Base-by-base conservation (phyloP, 257 asterid genomes). In the Perilla frutescens region DNA sequence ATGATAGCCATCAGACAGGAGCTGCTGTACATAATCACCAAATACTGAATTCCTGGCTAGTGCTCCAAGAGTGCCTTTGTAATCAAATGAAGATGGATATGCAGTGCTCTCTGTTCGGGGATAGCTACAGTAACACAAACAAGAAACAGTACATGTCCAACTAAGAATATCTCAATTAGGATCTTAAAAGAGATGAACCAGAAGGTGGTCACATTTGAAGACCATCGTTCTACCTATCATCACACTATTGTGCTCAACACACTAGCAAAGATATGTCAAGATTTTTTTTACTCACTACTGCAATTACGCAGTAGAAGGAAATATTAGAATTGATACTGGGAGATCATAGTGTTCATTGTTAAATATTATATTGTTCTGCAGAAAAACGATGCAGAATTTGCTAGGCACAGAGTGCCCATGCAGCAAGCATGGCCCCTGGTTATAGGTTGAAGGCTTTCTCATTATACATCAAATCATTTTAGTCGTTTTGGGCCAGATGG, bases 71-170 rank as follows among this genome's bases (percentile, higher is more conserved):
- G 96, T 80, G 80, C 96, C 96, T 77, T 79, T 88, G 76, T 87
- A 92, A 75, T 92, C 96, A 80, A 92, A 92, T 37, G 98, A 92
- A 77, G 92, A 80, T 76, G 98, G 96, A 82, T 90, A 92, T 61
- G 98, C 98, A 1, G 91, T 88, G 83, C 98, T 92, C 82, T 92
- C 98, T 43, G 98, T 92, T 62, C 98, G 93, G 62, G 97, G 98
- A 79, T 92, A 92, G 83, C 98, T 92, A 68, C 45, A 69, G 72
- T 63, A 73, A 68, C 51, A 79, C 71, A 54, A 31, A 49, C 5
- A 14, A 14, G 50, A 75, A 70, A 63, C 6, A 15, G 6, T 64
- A 47, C 2, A 12, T 10, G 44, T 50, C 53, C 10, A 73, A 72
- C 73, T 44, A 81, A 66, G 3, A 8, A 36, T 48, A 58, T 54